Evolutionary conservation across 2,329 filamentous ascomycete genomes (phyloP).

Genomic region (Fusarium goolgardi): DNA sequence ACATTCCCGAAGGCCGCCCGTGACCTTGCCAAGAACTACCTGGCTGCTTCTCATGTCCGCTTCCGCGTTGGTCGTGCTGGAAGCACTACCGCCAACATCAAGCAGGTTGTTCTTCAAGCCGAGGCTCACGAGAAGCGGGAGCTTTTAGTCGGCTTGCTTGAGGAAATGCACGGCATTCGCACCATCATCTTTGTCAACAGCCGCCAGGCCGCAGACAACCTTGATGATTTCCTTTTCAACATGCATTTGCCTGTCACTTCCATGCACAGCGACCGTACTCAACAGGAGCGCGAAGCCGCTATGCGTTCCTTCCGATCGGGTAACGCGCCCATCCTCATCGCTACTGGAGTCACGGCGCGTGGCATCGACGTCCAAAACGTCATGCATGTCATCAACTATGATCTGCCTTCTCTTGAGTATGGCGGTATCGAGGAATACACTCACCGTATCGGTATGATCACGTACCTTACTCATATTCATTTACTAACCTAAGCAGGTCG

Average conservation of each 20-base stretch:
- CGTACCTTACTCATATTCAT: neutral
- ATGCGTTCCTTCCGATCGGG: conserved; percentile 86
- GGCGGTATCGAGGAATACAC: conserved; percentile 95
- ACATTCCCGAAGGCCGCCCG: conserved; percentile 89
- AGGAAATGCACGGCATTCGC: conserved; percentile 75
- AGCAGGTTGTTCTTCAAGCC: conserved; percentile 77
- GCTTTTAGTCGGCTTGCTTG: conserved; percentile 77
- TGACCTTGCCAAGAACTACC: conserved; percentile 78
- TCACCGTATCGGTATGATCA: conserved; percentile 84
- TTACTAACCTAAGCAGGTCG: conserved; percentile 68
- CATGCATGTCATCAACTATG: conserved; percentile 93
- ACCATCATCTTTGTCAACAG: conserved; percentile 93
- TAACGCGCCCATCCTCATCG: conserved; percentile 80
- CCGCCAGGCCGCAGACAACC: conserved; percentile 79
- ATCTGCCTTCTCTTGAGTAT: conserved; percentile 77
- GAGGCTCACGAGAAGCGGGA: conserved; percentile 75
- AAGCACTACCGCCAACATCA: conserved; percentile 83
- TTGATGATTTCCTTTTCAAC: conserved; percentile 92
- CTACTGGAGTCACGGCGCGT: conserved; percentile 87
- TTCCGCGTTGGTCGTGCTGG: conserved; percentile 90
- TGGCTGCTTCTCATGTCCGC: conserved; percentile 78
- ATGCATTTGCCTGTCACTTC: conserved; percentile 83
- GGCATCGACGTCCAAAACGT: conserved; percentile 91
- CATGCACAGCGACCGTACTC: conserved; percentile 87
- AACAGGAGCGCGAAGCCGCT: conserved; percentile 91